Evolutionary conservation across 805 yeast species (phyloP), one percentile per base, ranked within the genome.

Genomic region (Candida boidinii): DNA sequence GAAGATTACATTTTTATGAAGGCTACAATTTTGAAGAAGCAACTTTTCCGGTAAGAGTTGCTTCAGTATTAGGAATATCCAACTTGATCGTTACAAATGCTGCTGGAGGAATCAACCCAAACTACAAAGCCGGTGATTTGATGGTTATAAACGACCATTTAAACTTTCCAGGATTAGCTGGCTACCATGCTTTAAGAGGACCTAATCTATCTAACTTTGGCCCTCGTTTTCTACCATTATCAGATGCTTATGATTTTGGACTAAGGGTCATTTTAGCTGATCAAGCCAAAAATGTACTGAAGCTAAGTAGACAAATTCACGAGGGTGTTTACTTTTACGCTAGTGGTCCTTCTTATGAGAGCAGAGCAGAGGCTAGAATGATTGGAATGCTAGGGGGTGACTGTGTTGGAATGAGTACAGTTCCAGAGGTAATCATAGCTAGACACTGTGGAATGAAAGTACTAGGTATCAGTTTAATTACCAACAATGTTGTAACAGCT

Each of bases 331-430:
- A 90, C 50, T 72, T 71, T 33, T 88, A 72, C 56, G 94, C 79
- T 7, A 73, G 94, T 5, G 98, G 98, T 0, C 97, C 98, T 4
- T 84, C 96, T 1, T 90, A 80, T 56, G 98, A 90, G 61, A 73
- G 84, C 3, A 68, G 96, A 46, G 95, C 96, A 0, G 98, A 90
- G 60, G 81, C 80, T n/a, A 67, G 94, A 36, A 66, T 79, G 66
- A 62, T 90, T 29, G 56, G 76, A 38, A 44, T 60, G 5, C 42
- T 81, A 19, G 97, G 97, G 8, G 96, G 85, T 32, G 97, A 90
- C 56, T 83, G 92, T 0, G 97, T 88, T 2, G 97, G 97, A 4
- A 90, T 90, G 98, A 82, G 95, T 36, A 92, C 97, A 1, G 96
- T 90, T 22, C 96, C 98, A 0, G 98, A 90, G 57, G 95, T 86